Conservation (phyloP, 371 early-diverging fungal genomes). For the Actinomucor elegans region DNA sequence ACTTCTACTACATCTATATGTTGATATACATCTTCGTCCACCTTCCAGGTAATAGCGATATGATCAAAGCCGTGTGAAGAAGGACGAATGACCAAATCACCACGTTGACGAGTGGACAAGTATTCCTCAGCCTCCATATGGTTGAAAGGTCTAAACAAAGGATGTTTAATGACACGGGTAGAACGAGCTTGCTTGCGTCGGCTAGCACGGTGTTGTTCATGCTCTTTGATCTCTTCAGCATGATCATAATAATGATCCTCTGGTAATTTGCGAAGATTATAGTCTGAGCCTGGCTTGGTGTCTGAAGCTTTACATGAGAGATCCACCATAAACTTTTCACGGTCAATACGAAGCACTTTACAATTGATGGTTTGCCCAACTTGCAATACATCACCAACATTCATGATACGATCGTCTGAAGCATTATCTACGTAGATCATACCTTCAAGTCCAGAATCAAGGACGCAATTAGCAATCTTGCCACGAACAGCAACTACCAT, state of each 20-base stretch:
- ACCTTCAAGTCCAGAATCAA: constrained; percentile 87
- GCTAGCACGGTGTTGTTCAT: constrained; percentile 55
- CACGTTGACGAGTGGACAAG: constrained; percentile 65
- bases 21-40: constrained; percentile 81
- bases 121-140: constrained; percentile 76
- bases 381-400: constrained; percentile 58
- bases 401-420: constrained; percentile 60
- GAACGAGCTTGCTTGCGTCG: constrained; percentile 43
- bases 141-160: constrained; percentile 79
- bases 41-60: constrained; percentile 92
- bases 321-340: constrained; percentile 77
- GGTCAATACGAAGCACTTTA: constrained; percentile 77
- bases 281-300: constrained; percentile 50
- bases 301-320: constrained; percentile 62
- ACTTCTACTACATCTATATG: constrained; percentile 88
- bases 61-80: constrained; percentile 86
- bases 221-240: constrained; percentile 56
- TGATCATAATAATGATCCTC: constrained; percentile 72
- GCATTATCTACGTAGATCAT: constrained; percentile 69
- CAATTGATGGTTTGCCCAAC: constrained; percentile 73
- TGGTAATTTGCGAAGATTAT: constrained; percentile 42
- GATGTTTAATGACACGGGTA: constrained; percentile 75
- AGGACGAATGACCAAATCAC: constrained; percentile 91
- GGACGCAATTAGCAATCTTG: constrained; percentile 69
- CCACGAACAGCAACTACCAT: constrained; percentile 66